Conservation (phyloP, 2,329 filamentous ascomycete species). For the Botryotinia convoluta region DNA sequence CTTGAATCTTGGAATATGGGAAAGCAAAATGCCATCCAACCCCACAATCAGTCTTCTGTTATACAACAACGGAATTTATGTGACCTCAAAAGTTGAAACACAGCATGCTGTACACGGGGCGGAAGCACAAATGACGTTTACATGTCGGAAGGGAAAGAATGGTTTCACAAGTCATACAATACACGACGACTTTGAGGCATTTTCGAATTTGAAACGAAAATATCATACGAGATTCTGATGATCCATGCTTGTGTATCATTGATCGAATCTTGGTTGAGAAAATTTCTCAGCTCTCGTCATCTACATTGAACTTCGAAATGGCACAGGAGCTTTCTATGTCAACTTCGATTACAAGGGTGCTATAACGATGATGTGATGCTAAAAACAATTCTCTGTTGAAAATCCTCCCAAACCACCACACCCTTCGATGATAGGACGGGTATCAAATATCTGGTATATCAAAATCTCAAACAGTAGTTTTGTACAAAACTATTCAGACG, state of each 20-base stretch:
- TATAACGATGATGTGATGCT: not conserved
- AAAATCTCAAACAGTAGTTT: not conserved
- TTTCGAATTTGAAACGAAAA: not conserved
- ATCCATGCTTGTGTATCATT: not conserved
- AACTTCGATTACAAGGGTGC: not conserved
- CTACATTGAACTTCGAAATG: no score
- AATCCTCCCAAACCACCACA: not conserved
- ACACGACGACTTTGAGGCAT: not conserved
- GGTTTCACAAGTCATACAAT: not conserved
- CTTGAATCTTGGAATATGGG: not conserved
- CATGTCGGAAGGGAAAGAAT: not conserved
- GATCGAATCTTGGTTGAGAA: not conserved
- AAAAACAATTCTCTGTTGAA: not conserved
- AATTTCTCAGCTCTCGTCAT: not conserved
- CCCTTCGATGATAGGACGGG: not conserved
- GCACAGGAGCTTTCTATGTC: not conserved
- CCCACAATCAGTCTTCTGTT: not conserved
- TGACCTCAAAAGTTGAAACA: not conserved
- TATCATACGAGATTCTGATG: no score
- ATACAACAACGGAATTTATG: not conserved
- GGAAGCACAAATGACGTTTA: not conserved
- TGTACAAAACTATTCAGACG: not conserved
- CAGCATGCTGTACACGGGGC: not conserved
- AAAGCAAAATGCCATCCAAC: not conserved
- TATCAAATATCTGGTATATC: not conserved